A percentile compares a stretch with the other conserved stretches of the same genome.
Conservation (phyloP, 129 eudicot genomes). For the Ambrosia artemisiifolia region DNA sequence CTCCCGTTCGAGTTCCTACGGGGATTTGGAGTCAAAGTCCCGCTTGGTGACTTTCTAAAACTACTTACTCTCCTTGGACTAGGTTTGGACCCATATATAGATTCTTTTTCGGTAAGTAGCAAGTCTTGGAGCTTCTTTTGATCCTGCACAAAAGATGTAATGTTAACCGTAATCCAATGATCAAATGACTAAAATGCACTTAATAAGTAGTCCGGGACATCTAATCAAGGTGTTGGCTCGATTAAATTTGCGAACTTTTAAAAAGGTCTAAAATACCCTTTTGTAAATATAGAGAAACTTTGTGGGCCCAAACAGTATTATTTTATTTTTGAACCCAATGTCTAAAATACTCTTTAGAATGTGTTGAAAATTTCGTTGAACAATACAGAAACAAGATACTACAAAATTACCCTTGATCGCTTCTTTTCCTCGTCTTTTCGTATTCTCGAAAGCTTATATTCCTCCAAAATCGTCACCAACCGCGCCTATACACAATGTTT, state of each 20-base stretch:
- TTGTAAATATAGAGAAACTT: background rate
- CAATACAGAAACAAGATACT: background rate
- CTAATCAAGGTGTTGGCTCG: background rate
- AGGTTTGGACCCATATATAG: slow-evolving; percentile 69
- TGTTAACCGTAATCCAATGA: background rate
- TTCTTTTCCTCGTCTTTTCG: slow-evolving; percentile 73
- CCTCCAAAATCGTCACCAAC: slow-evolving; percentile 66
- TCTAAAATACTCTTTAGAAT: background rate
- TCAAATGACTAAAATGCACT: background rate
- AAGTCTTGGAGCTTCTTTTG: slow-evolving; percentile 70
- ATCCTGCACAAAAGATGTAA: slow-evolving; percentile 36
- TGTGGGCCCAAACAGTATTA: background rate
- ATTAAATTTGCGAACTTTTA: background rate
- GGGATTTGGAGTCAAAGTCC: slow-evolving; percentile 53
- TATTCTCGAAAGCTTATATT: slow-evolving; percentile 60
- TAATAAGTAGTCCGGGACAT: background rate
- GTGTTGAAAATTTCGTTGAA: background rate
- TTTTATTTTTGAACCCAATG: background rate
- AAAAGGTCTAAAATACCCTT: background rate
- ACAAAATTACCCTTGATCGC: slow-evolving; percentile 53
- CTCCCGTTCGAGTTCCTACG: slow-evolving; percentile 52
- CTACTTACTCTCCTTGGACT: slow-evolving; percentile 72
- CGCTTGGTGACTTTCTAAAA: slow-evolving; percentile 60
- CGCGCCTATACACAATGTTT: slow-evolving; percentile 43
- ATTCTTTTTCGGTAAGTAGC: slow-evolving; percentile 62